A percentile compares a stretch with the other conserved stretches of the same genome.
Evolutionary conservation across 306 rosid species (phyloP).

Genomic region (Gastrolobium bilobum): DNA sequence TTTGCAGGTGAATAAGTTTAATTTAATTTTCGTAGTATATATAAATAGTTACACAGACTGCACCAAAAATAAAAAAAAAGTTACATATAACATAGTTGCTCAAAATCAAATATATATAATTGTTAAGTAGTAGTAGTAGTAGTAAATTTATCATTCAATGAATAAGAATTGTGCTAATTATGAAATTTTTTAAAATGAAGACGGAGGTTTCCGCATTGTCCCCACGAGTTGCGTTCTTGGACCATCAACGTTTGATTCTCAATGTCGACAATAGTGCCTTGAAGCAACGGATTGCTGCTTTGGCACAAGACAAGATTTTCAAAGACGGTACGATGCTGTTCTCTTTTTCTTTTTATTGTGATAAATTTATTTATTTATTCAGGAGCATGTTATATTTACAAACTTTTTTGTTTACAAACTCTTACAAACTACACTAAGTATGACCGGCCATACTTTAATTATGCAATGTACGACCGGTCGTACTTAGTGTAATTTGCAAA

Average conservation of each 20-base stretch:
- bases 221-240: conserved; percentile 93
- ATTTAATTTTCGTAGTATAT: background rate
- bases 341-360: background rate
- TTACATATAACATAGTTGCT: background rate
- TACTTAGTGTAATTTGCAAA: no score
- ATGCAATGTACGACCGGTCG: no score
- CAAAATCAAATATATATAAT: background rate
- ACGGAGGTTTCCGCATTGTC: conserved; percentile 95
- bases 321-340: conserved; percentile 76
- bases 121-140: background rate
- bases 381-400: no score
- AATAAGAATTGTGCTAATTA: background rate
- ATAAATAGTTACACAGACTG: background rate
- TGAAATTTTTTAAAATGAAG: conserved; percentile 55
- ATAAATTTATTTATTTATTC: background rate
- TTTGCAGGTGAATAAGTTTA: conserved; percentile 68
- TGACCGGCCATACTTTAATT: no score
- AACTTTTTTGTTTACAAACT: no score
- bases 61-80: background rate
- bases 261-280: conserved; percentile 90
- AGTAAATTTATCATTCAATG: background rate
- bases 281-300: conserved; percentile 96
- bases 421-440: no score
- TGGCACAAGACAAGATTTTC: conserved; percentile 97
- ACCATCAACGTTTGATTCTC: conserved; percentile 95